Evolutionary conservation across 148 eudicot genomes (phyloP), one percentile per base, ranked within the genome.

Genomic region (Oxyria digyna): DNA sequence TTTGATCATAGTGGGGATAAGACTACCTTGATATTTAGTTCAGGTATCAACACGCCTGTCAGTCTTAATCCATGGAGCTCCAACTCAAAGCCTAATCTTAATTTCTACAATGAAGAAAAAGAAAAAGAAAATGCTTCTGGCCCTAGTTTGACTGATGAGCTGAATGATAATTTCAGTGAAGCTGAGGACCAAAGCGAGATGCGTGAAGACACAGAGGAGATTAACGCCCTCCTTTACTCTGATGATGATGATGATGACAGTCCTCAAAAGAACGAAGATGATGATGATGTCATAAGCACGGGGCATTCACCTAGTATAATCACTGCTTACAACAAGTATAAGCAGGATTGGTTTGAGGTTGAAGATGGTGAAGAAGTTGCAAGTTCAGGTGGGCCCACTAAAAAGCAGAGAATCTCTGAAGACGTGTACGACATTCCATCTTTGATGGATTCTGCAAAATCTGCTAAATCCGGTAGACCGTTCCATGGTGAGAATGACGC

Each of bases 1-100:
- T 94, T 94, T 76, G 98, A 94, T 81, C 96, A 85, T 66, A 86
- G 92, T 8, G 91, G 89, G 59, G 81, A 85, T 74, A 81, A 88
- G 71, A 94, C 97, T 8, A 94, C 97, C 20, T 50, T 90, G 73
- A 77, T 94, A 21, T 80, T 79, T 42, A 84, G 84, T 72, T 80
- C 86, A 21, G 86, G 81, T 68, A 73, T 81, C 45, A 78, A 77
- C 23, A 59, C 83, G 42, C 73, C 86, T 18, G 83, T 73, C 41
- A 75, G 67, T 52, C 74, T 68, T 31, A 70, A 72, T 50, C 55
- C 82, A 23, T 75, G 74, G 82, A 74, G 9, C 63, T 75, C 80
- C 20, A 81, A 77, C 67, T 78, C 80, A 37, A 84, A 78, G 67
- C 76, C 77, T 12, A 55, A 69, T 42, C 52, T 52, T 64, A 66